Percentiles rank a stretch among this genome's conserved stretches.
phyloP scores from a whole-genome alignment of 306 rosid species.

The Sechiopsis laciniata region DNA sequence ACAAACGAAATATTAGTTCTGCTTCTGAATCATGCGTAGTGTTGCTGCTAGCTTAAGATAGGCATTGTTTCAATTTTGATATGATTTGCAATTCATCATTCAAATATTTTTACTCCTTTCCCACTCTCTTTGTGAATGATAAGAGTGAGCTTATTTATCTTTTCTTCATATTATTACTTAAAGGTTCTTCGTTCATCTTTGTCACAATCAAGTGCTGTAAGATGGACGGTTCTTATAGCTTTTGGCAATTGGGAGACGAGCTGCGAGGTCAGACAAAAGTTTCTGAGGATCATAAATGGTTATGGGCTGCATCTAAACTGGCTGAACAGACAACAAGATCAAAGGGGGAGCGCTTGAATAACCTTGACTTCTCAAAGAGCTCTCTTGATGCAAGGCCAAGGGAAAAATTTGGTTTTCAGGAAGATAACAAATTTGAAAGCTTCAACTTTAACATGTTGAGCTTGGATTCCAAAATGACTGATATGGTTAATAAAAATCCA shows the following conservation, averaged over 20 bases:
- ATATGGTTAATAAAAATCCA: slow-evolving; percentile 53
- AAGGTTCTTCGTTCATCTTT: slow-evolving; percentile 12
- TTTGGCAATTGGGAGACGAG: slow-evolving; percentile 94
- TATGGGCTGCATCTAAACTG: slow-evolving; percentile 80
- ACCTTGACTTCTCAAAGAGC: slow-evolving; percentile 83
- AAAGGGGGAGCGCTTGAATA: slow-evolving; percentile 85
- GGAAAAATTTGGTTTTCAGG: slow-evolving; percentile 81
- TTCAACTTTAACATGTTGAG: slow-evolving; percentile 71
- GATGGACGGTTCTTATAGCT: slow-evolving; percentile 76
- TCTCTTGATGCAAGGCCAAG: slow-evolving; percentile 58
- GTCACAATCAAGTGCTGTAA: slow-evolving; percentile 33
- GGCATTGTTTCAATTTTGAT: neutral
- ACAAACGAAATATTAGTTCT: neutral
- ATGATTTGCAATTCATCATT: neutral
- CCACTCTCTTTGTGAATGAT: neutral
- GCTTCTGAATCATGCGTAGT: neutral
- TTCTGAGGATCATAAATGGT: slow-evolving; percentile 93
- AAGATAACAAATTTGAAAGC: slow-evolving; percentile 81
- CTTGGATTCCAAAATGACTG: slow-evolving; percentile 62
- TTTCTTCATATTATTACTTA: neutral
- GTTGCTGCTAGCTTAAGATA: neutral
- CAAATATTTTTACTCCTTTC: neutral
- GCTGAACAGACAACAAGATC: slow-evolving; percentile 88
- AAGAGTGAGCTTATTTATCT: neutral
- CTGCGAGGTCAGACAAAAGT: slow-evolving; percentile 92